Conservation (phyloP, 2,329 filamentous ascomycete genomes). For the Aspergillus sp. region DNA sequence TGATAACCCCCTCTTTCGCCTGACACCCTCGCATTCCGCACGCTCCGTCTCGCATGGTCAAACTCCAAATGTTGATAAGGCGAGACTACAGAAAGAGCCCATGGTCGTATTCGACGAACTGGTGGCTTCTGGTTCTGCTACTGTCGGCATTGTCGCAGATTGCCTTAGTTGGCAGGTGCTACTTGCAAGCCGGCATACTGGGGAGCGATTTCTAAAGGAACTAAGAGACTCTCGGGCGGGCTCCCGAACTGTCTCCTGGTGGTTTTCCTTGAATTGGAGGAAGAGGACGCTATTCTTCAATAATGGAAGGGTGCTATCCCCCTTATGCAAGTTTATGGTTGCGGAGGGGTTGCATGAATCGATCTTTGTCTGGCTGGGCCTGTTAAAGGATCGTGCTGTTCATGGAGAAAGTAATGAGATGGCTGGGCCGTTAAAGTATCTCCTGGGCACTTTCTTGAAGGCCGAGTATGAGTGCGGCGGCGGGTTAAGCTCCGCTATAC, state of each 20-base stretch:
- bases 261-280: constrained; percentile 37
- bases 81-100: constrained; percentile 30
- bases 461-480: constrained; percentile 36
- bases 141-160: constrained; percentile 20
- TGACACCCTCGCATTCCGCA: constrained; percentile 29
- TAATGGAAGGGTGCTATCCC: constrained; percentile 22
- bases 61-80: constrained; percentile 14
- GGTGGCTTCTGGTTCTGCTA: constrained; percentile 39
- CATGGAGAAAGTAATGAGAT: constrained; percentile 13
- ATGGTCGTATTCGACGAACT: constrained; percentile 39
- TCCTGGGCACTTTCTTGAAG: constrained; percentile 33
- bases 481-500: constrained; percentile 33
- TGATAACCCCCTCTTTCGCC: constrained; percentile 43
- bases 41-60: constrained; percentile 14
- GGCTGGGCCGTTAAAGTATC: constrained; percentile 1
- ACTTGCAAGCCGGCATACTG: constrained; percentile 24
- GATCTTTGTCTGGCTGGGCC: constrained; percentile 36
- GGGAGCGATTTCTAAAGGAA: constrained; percentile 21
- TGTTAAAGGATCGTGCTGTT: constrained; percentile 28
- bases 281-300: constrained; percentile 32
- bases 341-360: constrained; percentile 36
- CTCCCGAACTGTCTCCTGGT: constrained; percentile 40
- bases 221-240: constrained; percentile 37
- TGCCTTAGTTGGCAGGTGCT: constrained; percentile 37
- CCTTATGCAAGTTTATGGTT: constrained; percentile 41